Evolutionary conservation across 116 monocot species (phyloP).

Genomic region (Papilionanthe hybrid): DNA sequence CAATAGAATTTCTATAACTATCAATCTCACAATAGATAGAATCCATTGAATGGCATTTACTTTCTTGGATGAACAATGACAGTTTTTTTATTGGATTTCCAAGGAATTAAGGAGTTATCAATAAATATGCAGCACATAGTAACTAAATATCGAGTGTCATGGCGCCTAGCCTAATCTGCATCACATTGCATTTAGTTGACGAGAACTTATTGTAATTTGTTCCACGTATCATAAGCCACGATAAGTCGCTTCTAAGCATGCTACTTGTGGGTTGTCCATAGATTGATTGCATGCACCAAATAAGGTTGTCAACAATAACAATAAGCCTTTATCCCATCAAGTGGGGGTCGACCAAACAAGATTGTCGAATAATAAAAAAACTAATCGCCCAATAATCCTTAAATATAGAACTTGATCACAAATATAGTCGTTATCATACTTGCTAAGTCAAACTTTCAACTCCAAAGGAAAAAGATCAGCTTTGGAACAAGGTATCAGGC

Average conservation of each 20-base stretch:
- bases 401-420: too few relatives aligned
- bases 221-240: not conserved
- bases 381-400: too few relatives aligned
- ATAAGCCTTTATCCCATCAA: too few relatives aligned
- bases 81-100: slow-evolving; percentile 6
- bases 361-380: too few relatives aligned
- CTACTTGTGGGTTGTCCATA: not conserved
- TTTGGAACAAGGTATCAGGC: too few relatives aligned
- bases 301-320: too few relatives aligned
- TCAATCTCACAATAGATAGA: not conserved
- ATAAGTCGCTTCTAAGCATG: not conserved
- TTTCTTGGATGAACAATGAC: not conserved
- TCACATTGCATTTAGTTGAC: slow-evolving; percentile 1
- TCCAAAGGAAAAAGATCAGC: too few relatives aligned
- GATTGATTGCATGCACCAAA: not conserved
- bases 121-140: not conserved
- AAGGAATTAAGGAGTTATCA: not conserved
- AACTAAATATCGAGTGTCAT: not conserved
- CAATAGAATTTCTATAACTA: not conserved
- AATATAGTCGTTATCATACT: too few relatives aligned
- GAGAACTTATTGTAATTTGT: not conserved
- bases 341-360: too few relatives aligned
- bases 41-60: not conserved
- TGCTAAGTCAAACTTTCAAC: too few relatives aligned
- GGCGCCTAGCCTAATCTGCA: not conserved